These are phyloP conservation scores for Crithidia expoeki DNA, from an alignment of 208 protist species.

Conservation along the genomic window DNA sequence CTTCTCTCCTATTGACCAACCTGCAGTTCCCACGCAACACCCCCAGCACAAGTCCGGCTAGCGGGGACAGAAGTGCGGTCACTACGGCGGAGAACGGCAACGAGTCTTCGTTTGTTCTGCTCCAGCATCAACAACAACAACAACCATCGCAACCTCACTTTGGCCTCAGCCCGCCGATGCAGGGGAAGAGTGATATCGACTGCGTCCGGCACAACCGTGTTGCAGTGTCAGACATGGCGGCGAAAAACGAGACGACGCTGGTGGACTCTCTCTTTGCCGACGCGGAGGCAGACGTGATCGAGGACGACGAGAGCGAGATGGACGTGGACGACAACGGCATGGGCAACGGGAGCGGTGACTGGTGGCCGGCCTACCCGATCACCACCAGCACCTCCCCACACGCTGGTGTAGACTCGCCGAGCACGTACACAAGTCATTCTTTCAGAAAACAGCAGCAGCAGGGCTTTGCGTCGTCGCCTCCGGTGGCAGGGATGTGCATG, in stretches of 20 bases:
- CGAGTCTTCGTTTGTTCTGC: not conserved
- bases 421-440: not conserved
- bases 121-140: not conserved
- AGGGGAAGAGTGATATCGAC: conserved; percentile 31
- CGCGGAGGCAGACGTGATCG: conserved; percentile 31
- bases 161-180: conserved; percentile 6
- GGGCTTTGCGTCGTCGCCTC: conserved; percentile 13
- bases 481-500: conserved; percentile 10
- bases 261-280: conserved; percentile 53
- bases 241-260: conserved; percentile 47
- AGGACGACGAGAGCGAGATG: conserved; percentile 42
- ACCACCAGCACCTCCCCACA: conserved; percentile 9
- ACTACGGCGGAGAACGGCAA: not conserved
- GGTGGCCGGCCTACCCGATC: conserved; percentile 15
- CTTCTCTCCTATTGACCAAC: not conserved
- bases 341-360: conserved; percentile 3
- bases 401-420: not conserved
- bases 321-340: conserved; percentile 25
- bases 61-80: not conserved
- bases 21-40: not conserved
- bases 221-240: conserved; percentile 50
- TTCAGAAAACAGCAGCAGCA: conserved; percentile 12
- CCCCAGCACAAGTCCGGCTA: not conserved
- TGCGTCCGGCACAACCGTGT: conserved; percentile 61
- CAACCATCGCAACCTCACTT: not conserved